Evolutionary conservation across 805 yeast species (phyloP), one percentile per base, ranked within the genome.

Genomic region (Myxozyma udenii): DNA sequence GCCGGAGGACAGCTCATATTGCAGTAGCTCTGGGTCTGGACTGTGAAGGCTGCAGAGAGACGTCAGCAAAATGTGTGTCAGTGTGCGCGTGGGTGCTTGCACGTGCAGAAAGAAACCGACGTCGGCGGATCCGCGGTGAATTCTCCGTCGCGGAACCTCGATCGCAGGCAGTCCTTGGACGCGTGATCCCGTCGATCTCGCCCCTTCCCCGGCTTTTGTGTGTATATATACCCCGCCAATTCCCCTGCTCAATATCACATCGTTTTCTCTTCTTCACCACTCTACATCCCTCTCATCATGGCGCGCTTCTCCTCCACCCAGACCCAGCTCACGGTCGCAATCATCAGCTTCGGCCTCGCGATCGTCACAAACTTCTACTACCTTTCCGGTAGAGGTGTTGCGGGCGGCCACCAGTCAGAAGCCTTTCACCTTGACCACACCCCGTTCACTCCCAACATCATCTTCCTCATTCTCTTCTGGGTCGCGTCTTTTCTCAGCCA

Each of bases 401-500:
- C 56, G 36, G 48, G 44, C 25, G 48, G 36, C 21, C 48, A 46
- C 26, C 53, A 48, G 28, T 32, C 49, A 5, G 53, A 46, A 4
- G 51, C 53, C 22, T 53, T 53, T 41, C 55, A 50, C 30, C 46
- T 53, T 44, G 76, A 75, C 4, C 72, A 76, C 61, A 87, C 93
- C 2, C 93, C 95, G 12, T 86, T 86, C 72, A 78, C 88, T 1
- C 80, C 81, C 14, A 64, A 64, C 46, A 44, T 59, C 37, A 33
- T 58, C 39, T 60, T 64, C 28, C 42, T 70, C 1, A 66, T 79
- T 39, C 66, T 77, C 11, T 86, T 74, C 68, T 85, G 90, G 90
- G 70, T 71, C 1, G 53, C 81, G 28, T 69, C 78, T 23, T 75
- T 78, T 53, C 51, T 78, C 1, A 62, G 76, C 35, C 95, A 86